Evolutionary conservation across 1,139 yeast species (phyloP).

Genomic region (Saccharomyces hybrid): DNA sequence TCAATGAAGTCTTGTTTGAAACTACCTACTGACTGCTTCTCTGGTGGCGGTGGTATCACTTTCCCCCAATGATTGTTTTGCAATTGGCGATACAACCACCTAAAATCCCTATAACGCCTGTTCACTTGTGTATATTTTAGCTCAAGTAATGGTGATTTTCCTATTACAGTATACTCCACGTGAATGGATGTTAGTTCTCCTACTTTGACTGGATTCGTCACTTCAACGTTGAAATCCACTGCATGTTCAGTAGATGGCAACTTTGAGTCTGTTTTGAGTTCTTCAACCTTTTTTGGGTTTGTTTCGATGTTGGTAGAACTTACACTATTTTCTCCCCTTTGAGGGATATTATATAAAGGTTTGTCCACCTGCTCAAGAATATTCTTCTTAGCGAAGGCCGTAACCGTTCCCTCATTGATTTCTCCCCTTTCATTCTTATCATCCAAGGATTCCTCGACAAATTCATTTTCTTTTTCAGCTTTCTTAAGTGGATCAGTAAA

Average conservation of each 20-base stretch:
- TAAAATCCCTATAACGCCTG: conserved; percentile 75
- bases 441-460: conserved; percentile 21
- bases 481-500: conserved; percentile 24
- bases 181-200: conserved; percentile 88
- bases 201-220: conserved; percentile 87
- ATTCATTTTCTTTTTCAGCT: conserved; percentile 19
- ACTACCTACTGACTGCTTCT: conserved; percentile 86
- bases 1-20: conserved; percentile 85
- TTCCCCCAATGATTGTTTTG: conserved; percentile 83
- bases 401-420: neutral
- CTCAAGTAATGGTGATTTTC: conserved; percentile 36
- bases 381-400: conserved; percentile 4
- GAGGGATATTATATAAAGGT: conserved; percentile 23
- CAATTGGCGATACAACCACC: conserved; percentile 84
- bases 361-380: conserved; percentile 23
- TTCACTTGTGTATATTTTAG: conserved; percentile 41
- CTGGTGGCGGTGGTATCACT: conserved; percentile 95
- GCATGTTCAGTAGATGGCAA: neutral
- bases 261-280: neutral
- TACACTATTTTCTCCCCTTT: conserved; percentile 6
- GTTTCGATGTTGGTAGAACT: neutral
- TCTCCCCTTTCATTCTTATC: neutral
- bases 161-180: conserved; percentile 73
- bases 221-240: conserved; percentile 53
- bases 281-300: neutral